A percentile compares a stretch with the other conserved stretches of the same genome.
Evolutionary conservation across 176 grass and related monocot species (phyloP).

Genomic region (Oryza australiensis): DNA sequence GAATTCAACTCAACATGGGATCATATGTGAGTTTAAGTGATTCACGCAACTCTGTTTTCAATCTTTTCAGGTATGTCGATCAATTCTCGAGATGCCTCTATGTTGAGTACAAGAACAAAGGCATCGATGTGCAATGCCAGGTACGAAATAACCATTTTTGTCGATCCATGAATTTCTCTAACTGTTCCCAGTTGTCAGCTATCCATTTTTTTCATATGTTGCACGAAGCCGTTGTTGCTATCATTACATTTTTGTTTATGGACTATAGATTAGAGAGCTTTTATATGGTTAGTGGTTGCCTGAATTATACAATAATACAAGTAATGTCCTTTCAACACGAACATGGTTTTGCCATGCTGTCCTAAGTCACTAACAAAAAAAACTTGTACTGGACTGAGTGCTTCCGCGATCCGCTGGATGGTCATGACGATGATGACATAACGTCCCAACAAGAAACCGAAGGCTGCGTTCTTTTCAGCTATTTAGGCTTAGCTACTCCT

Average conservation of each 20-base stretch:
- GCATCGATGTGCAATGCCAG: conserved; percentile 87
- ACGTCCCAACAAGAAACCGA: neutral
- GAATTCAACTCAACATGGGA: neutral
- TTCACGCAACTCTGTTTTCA: neutral
- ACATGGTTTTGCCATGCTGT: conserved; percentile 6
- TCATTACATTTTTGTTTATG: neutral
- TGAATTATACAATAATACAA: neutral
- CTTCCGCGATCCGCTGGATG: neutral
- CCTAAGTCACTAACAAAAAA: neutral
- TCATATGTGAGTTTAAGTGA: neutral
- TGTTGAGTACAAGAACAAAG: conserved; percentile 73
- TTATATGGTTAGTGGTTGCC: neutral
- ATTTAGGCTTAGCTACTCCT: too few species aligned
- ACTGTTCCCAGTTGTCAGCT: neutral
- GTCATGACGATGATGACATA: neutral
- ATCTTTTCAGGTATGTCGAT: conserved; percentile 51
- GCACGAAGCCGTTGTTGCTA: neutral
- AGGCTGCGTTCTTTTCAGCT: too few species aligned
- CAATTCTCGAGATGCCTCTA: conserved; percentile 73
- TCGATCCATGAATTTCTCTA: neutral
- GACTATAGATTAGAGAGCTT: too few species aligned
- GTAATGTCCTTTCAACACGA: neutral
- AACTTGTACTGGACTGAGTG: neutral
- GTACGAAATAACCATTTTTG: conserved; percentile 31
- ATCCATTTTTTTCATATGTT: neutral